Evolutionary conservation across 345 rosid species (phyloP).

Genomic region (Tarenaya hassleriana): DNA sequence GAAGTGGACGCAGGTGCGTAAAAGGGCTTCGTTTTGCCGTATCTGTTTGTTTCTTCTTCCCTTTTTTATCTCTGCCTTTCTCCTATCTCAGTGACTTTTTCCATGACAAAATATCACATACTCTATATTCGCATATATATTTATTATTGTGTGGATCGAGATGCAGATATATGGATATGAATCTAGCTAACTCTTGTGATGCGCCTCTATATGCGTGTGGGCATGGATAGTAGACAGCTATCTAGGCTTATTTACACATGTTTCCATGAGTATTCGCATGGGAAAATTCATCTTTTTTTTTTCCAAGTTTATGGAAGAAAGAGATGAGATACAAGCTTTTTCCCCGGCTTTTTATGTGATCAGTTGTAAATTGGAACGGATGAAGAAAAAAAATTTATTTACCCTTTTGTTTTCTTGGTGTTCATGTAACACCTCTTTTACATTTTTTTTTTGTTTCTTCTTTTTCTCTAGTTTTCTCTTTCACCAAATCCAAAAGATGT

Average conservation of each 20-base stretch:
- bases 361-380: conserved; percentile 5
- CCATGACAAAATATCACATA: neutral
- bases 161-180: neutral
- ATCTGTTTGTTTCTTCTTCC: conserved; percentile 20
- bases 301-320: conserved; percentile 14
- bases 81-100: conserved; percentile 4
- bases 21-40: conserved; percentile 20
- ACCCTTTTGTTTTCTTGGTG: conserved; percentile 19
- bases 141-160: neutral
- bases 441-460: too few relatives aligned
- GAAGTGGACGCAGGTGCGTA: conserved; percentile 36
- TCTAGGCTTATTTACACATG: conserved; percentile 2
- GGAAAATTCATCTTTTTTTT: conserved; percentile 2
- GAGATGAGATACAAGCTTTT: conserved; percentile 14
- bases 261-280: conserved; percentile 19
- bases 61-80: neutral
- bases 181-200: neutral
- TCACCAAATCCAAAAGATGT: neutral
- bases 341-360: conserved; percentile 17
- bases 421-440: conserved; percentile 18
- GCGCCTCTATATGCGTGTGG: neutral
- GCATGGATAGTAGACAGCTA: neutral
- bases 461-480: too few relatives aligned
- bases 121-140: neutral
- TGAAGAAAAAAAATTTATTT: conserved; percentile 17